These are phyloP conservation scores for Aspergillus puulaauensis DNA, from an alignment of 2,329 filamentous ascomycete species.

Conservation along the genomic window DNA sequence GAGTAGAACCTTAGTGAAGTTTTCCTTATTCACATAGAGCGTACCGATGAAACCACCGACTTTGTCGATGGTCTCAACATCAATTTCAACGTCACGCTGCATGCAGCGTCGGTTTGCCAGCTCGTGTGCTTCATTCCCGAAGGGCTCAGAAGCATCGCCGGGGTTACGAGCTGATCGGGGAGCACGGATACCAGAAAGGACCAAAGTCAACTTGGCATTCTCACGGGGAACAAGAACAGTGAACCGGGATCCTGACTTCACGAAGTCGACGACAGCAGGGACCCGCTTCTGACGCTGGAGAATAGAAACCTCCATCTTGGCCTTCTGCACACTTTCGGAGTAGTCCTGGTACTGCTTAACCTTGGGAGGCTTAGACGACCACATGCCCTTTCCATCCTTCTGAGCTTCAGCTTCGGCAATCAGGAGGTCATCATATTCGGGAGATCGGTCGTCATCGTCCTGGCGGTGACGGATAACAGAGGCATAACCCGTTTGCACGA, in stretches of 20 bases:
- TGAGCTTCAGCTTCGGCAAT: slow-evolving; percentile 62
- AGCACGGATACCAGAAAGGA: slow-evolving; percentile 87
- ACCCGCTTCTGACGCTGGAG: slow-evolving; percentile 90
- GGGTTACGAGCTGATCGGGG: slow-evolving; percentile 81
- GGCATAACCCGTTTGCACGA: slow-evolving; percentile 91
- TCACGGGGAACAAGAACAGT: slow-evolving; percentile 89
- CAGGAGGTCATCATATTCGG: slow-evolving; percentile 74
- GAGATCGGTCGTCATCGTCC: slow-evolving; percentile 89
- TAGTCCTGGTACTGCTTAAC: slow-evolving; percentile 81
- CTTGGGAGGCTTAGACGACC: slow-evolving; percentile 85
- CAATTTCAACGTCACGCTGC: slow-evolving; percentile 94
- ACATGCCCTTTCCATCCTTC: slow-evolving; percentile 88
- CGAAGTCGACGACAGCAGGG: slow-evolving; percentile 91
- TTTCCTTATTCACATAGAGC: slow-evolving; percentile 90
- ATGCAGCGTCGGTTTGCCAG: slow-evolving; percentile 84
- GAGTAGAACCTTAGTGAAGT: slow-evolving; percentile 87
- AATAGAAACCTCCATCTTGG: slow-evolving; percentile 86
- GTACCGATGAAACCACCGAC: slow-evolving; percentile 96
- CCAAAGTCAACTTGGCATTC: slow-evolving; percentile 90
- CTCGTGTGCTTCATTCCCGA: slow-evolving; percentile 91
- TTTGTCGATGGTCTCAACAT: slow-evolving; percentile 93
- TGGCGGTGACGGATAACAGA: slow-evolving; percentile 93
- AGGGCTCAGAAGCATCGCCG: slow-evolving; percentile 83
- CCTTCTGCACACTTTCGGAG: slow-evolving; percentile 89
- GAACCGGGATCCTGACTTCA: slow-evolving; percentile 95